Base-by-base conservation (phyloP, 2,329 filamentous ascomycete genomes). In the Ophiostoma pallidulum region DNA sequence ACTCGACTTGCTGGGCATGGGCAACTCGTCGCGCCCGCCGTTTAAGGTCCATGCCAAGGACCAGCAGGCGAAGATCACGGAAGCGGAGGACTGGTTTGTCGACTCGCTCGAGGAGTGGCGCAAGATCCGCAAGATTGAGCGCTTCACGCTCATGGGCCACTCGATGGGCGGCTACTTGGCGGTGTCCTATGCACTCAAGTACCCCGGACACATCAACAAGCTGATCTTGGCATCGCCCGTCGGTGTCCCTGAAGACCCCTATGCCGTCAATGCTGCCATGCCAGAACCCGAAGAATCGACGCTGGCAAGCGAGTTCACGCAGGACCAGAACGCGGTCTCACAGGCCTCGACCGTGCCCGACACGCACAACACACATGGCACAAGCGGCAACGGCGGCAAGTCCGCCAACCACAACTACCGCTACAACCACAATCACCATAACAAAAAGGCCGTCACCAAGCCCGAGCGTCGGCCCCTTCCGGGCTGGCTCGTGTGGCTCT, bases 41-140 rank as follows among this genome's bases (percentile, higher is more conserved):
- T 98, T 98, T 71, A 85, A 77, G 58, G 84, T 98, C 52, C 77
- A 83, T 53, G 82, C 89, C 19, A 95, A 94, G 62, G 82, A 88
- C 51, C 79, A 80, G n/a, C 76, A 87, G 50, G 81, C 76, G 36
- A 90, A 91, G 62, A 90, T 94, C 53, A 72, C 75, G 18, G 92
- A 98, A 64, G 90, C 92, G 0, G 92, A 98, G 66, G 81, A 79
- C 58, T 98, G 88, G 87, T 98, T 98, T 59, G 78, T 98, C 48
- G 92, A 98, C 64, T 86, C 91, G 3, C 73, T 98, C 7, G 92
- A 98, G 62, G 92, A 98, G 64, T 98, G 92, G 92, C 82, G 92
- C 49, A 77, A 87, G 56, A 79, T 87, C 61, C 82, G 84, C 54
- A 90, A 91, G 35, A 86, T 98, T 42, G 89, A 98, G 42, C 84